Base-by-base conservation (phyloP, 148 eudicot species). In the Rhododendron mucronatum region DNA sequence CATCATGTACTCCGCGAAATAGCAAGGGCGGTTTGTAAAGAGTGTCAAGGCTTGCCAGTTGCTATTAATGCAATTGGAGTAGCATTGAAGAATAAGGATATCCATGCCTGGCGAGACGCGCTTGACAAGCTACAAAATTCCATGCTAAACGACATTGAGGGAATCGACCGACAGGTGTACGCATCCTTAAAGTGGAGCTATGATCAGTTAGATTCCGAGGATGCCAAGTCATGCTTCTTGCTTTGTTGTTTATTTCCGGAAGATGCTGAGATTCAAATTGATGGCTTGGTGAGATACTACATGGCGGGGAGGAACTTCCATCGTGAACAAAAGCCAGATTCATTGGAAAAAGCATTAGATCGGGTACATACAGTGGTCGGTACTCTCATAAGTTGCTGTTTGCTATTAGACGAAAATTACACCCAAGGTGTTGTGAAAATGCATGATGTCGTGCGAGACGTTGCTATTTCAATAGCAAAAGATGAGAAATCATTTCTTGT, bases 31-130 rank as follows among this genome's bases (percentile, higher is more conserved):
- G 77, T 87, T 37, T 85, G 84, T 39, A 18, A 78, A 5, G 82
- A 87, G 48, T 87, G 89, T 55, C 50, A 26, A 51, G 82, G 87
- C 23, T 84, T 87, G 65, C 89, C 89, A 0, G 45, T 87, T 16
- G 81, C 83, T 5, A 85, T 87, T 7, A 20, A 2, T 35, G 79
- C 89, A 14, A 21, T 84, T 35, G 84, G 81, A 30, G 57, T 23
- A 50, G 85, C 87, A 44, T 15, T 84, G 0, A 74, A 45, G 81
- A 13, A 3, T 20, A 59, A 67, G 65, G 21, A 59, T 15, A 71
- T 41, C 16, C 0, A 14, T 33, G 15, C 8, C 9, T 87, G 89
- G 89, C 1, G n/a, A 15, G 83, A 78, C 71, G 84, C 84, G 20
- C 80, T 80, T 6, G 0, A 39, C 2, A 80, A 71, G 53, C 63